Percentiles rank a stretch among this genome's conserved stretches.
phyloP scores from a whole-genome alignment of 1,284 basidiomycete species.

The Earliella scabrosa region DNA sequence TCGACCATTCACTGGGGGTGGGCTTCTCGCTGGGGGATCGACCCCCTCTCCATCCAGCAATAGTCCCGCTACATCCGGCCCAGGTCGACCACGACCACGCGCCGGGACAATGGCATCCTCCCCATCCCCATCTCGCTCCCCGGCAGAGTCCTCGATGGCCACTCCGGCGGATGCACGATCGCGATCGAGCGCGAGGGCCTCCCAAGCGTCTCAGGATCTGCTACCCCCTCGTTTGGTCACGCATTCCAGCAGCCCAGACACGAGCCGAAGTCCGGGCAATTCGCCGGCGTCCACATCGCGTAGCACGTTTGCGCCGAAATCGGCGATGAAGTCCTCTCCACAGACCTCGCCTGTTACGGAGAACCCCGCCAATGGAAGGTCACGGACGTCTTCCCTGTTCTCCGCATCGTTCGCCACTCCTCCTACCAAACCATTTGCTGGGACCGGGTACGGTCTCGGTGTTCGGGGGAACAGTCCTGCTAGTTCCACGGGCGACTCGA shows the following conservation, averaged over 20 bases:
- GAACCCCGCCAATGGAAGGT: not conserved
- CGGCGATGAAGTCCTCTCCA: slow-evolving; percentile 15
- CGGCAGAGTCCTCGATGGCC: slow-evolving; percentile 15
- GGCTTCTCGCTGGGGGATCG: slow-evolving; percentile 28
- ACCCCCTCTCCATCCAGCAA: slow-evolving; percentile 8
- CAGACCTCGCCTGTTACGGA: slow-evolving; percentile 14
- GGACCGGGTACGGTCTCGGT: slow-evolving; percentile 5
- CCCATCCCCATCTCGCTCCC: slow-evolving; percentile 11
- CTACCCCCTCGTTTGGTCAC: slow-evolving; percentile 17
- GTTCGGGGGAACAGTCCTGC: slow-evolving; percentile 65
- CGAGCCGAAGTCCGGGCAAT: slow-evolving; percentile 4
- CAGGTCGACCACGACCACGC: slow-evolving; percentile 17
- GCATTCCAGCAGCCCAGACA: slow-evolving; percentile 11
- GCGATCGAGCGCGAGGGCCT: slow-evolving; percentile 6
- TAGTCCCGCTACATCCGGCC: not conserved
- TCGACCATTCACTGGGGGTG: slow-evolving; percentile 34
- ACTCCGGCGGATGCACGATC: slow-evolving; percentile 4
- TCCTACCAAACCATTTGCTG: slow-evolving; percentile 51
- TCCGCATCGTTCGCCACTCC: slow-evolving; percentile 6
- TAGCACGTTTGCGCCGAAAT: slow-evolving; percentile 16
- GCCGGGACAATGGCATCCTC: slow-evolving; percentile 25
- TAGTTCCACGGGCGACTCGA: slow-evolving; percentile 80
- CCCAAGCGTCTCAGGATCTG: slow-evolving; percentile 5
- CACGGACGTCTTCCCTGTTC: slow-evolving; percentile 15
- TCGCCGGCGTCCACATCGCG: not conserved